Percentiles rank a stretch among this genome's conserved stretches.
These are phyloP conservation scores for Oenanthe javanica DNA, from an alignment of 140 eudicot genomes.

Conservation along the genomic window DNA sequence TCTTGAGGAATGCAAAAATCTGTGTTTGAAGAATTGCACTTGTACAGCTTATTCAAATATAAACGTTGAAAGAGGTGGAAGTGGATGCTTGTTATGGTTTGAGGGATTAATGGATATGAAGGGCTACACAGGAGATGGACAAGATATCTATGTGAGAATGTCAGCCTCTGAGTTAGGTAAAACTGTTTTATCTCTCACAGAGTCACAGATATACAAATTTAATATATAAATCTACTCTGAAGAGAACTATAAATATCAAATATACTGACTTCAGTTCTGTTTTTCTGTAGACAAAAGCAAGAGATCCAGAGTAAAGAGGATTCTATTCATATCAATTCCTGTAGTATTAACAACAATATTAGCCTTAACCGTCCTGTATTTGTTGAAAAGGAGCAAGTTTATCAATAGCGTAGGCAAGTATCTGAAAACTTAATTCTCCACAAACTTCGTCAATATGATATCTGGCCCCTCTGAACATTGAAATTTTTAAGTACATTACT, in stretches of 20 bases:
- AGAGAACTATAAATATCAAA: neutral
- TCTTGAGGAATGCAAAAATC: constrained; percentile 24
- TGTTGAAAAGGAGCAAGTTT: neutral
- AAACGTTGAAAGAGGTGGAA: constrained; percentile 21
- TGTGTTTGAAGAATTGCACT: constrained; percentile 37
- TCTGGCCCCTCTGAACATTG: too few species aligned
- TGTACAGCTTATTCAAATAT: constrained; percentile 39
- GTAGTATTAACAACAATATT: neutral
- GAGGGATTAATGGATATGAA: constrained; percentile 31
- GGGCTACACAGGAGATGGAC: constrained; percentile 21
- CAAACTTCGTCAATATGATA: neutral
- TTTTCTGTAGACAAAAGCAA: neutral
- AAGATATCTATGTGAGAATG: constrained; percentile 37
- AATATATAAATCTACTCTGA: neutral
- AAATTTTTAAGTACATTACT: too few species aligned
- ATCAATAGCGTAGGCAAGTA: neutral
- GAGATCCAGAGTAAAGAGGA: neutral
- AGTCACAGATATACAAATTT: too few species aligned
- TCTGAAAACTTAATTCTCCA: neutral
- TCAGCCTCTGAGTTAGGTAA: constrained; percentile 36
- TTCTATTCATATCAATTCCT: neutral
- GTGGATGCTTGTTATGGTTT: constrained; percentile 47
- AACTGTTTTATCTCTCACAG: neutral
- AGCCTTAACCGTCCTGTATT: neutral
- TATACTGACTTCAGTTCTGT: neutral